Percentiles rank a stretch among this genome's conserved stretches.
These are phyloP conservation scores for Venturia nashicola DNA, from an alignment of 2,329 filamentous ascomycete species.

Conservation along the genomic window DNA sequence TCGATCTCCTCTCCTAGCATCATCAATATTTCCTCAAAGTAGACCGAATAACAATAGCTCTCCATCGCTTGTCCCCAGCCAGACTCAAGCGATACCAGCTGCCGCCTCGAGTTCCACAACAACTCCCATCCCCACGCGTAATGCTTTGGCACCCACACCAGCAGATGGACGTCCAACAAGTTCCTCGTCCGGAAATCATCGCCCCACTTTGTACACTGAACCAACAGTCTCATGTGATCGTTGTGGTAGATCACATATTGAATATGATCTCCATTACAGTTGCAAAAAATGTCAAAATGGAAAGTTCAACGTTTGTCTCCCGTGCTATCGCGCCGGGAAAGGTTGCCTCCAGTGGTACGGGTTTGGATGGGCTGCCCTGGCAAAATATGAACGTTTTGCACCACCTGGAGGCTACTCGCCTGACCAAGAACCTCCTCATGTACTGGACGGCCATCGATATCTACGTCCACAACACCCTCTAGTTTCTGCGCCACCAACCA, in stretches of 20 bases:
- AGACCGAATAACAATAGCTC: conserved; percentile 18
- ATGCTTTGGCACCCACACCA: conserved; percentile 13
- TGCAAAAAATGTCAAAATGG: conserved; percentile 60
- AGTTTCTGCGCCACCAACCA: conserved; percentile 13
- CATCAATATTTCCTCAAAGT: conserved; percentile 10
- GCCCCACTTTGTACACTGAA: conserved; percentile 43
- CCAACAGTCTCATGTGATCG: conserved; percentile 62
- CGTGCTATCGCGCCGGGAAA: conserved; percentile 64
- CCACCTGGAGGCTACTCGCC: conserved; percentile 29
- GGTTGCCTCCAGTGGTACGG: conserved; percentile 85
- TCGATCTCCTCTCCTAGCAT: conserved; percentile 2
- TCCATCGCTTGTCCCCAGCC: conserved; percentile 14
- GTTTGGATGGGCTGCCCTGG: conserved; percentile 62
- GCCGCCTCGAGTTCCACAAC: neutral
- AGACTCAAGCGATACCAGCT: neutral
- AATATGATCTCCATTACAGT: conserved; percentile 78
- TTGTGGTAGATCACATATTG: conserved; percentile 60
- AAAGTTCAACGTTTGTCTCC: conserved; percentile 65
- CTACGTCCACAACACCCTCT: conserved; percentile 16
- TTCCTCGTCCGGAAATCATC: conserved; percentile 14
- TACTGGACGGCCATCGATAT: conserved; percentile 37
- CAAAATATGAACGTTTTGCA: conserved; percentile 44
- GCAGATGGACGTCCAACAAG: conserved; percentile 13
- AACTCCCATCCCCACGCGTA: neutral
- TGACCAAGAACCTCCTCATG: conserved; percentile 37